These are phyloP conservation scores for Wallacemonas collosoma DNA, from an alignment of 208 protist species.

Conservation along the genomic window DNA sequence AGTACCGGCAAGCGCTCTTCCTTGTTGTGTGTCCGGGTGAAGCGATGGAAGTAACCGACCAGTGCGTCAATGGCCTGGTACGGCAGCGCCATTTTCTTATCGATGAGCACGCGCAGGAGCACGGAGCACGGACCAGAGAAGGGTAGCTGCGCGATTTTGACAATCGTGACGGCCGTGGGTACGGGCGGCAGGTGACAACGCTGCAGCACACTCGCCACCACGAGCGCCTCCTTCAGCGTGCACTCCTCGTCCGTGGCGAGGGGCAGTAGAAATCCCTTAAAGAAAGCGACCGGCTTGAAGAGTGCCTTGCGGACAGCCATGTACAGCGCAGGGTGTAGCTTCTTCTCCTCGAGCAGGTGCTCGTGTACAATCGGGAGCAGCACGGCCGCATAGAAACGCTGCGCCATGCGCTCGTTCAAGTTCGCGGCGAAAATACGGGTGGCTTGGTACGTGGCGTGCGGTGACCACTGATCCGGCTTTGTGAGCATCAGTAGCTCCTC, in stretches of 20 bases:
- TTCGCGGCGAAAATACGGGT: conserved; percentile 98
- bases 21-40: conserved; percentile 77
- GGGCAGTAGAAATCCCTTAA: conserved; percentile 99
- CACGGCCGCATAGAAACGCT: conserved; percentile 98
- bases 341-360: conserved; percentile 73
- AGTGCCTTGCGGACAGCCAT: conserved; percentile 97
- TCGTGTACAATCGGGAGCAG: conserved; percentile 96
- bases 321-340: conserved; percentile 99
- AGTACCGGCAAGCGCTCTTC: conserved; percentile 93
- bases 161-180: conserved; percentile 93
- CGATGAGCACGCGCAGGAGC: conserved; percentile 96
- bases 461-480: conserved; percentile 95
- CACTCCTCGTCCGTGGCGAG: conserved; percentile 94
- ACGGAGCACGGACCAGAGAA: conserved; percentile 92
- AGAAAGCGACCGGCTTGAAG: conserved; percentile 99
- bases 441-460: conserved; percentile 94
- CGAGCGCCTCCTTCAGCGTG: conserved; percentile 95
- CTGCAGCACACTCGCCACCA: conserved; percentile 94
- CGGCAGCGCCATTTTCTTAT: conserved; percentile 98
- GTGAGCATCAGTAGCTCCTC: conserved; percentile 98
- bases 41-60: conserved; percentile 95
- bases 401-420: conserved; percentile 96
- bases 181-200: conserved; percentile 91
- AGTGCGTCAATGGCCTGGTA: conserved; percentile 95
- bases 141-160: conserved; percentile 94